Evolutionary conservation across 495 filamentous ascomycete genomes (phyloP), one percentile per base, ranked within the genome.

Genomic region (Cenococcum geophilum): DNA sequence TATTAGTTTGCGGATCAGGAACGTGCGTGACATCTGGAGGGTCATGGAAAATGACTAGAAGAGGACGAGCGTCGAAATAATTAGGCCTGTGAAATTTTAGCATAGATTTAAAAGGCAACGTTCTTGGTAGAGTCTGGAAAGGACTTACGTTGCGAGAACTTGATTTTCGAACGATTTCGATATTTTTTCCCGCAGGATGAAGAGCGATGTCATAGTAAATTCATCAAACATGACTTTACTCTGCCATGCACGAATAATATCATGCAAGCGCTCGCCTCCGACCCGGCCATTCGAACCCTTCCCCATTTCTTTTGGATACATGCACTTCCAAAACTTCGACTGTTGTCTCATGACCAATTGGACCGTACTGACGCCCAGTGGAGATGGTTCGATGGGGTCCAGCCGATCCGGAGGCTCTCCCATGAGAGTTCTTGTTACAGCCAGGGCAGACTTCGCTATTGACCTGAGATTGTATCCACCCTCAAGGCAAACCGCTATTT

Each of bases 401-500:
- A 89, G 72, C 53, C 86, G 79, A 53, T 89, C 89, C 1, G 93
- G 93, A 8, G 92, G 88, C 63, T 99, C 90, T 20, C 95, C 91
- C 87, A 97, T 96, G 10, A 99, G 77, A 12, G 92, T 96, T 63
- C 86, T 85, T 0, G 89, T 92, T 4, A 99, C 95, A 1, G 91
- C 90, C 1, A 97, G 76, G 12, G 93, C 93, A 21, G 92, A 97
- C 58, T 88, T 83, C 0, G 92, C 91, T 56, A 99, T 97, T 0
- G 95, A 92, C 10, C 82, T 77, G 48, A 97, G 83, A 67, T 99
- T 96, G 71, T 99, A 99, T 20, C 93, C 93, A 54, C 93, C 93
- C 79, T 89, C 93, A 14, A 98, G 77, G 69, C 92, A 96, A 23
- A 95, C 90, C 10, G 89, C 89, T 49, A 97, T 79, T 71, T 93